Conservation (phyloP, 2,329 filamentous ascomycete genomes). For the Alternaria sp. region DNA sequence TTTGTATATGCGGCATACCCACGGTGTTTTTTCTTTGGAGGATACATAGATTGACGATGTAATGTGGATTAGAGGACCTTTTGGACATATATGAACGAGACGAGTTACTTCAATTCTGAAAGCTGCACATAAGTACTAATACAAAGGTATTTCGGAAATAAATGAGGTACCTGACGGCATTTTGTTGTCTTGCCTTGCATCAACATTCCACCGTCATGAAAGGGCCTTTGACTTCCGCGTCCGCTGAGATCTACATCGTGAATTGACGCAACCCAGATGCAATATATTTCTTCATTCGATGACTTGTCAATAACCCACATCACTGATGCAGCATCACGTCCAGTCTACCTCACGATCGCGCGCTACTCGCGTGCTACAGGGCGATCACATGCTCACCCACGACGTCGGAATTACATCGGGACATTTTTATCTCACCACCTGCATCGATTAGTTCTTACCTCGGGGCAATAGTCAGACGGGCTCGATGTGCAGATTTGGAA, state of each 20-base stretch:
- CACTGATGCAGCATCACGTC: neutral
- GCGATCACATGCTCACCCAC: constrained; percentile 6
- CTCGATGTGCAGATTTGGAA: neutral
- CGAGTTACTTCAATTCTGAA: too few species aligned
- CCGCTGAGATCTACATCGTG: neutral
- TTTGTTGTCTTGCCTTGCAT: neutral
- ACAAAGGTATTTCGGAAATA: too few species aligned
- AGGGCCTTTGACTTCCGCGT: too few species aligned
- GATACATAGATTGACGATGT: neutral
- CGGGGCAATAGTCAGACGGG: neutral
- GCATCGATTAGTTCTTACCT: neutral
- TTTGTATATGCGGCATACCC: neutral
- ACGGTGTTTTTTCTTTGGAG: neutral
- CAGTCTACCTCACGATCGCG: neutral
- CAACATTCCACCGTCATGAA: neutral
- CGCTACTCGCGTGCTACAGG: neutral
- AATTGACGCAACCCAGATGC: neutral
- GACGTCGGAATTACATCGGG: neutral
- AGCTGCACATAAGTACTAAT: too few species aligned
- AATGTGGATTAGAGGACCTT: neutral
- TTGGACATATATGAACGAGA: too few species aligned
- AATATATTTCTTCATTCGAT: neutral
- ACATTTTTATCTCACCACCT: neutral
- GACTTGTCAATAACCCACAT: neutral
- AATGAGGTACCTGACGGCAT: neutral